Evolutionary conservation across 768 basidiomycete genomes (phyloP).

Genomic region (Termitomyces bulborhizus): DNA sequence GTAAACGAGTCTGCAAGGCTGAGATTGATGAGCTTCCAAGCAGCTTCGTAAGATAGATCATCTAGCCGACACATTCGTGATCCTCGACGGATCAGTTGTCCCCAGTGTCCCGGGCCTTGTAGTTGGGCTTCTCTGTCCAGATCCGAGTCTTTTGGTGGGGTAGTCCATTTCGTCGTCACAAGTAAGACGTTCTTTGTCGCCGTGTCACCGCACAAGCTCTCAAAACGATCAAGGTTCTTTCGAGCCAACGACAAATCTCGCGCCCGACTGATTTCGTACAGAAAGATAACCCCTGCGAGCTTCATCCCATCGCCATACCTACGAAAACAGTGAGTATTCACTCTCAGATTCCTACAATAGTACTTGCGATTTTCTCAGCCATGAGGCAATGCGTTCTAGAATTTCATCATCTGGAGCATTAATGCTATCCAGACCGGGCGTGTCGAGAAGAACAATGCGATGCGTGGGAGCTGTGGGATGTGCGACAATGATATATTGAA

Average conservation of each 20-base stretch:
- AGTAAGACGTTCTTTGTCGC: conserved; percentile 11
- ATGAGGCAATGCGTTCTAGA: conserved; percentile 5
- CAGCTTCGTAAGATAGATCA: conserved; percentile 7
- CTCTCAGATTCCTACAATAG: background rate
- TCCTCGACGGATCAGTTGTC: conserved; percentile 7
- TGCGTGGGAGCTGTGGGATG: conserved; percentile 9
- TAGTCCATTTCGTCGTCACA: conserved; percentile 12
- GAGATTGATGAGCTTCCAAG: conserved; percentile 11
- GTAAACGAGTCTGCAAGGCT: conserved; percentile 9
- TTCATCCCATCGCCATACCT: conserved; percentile 8
- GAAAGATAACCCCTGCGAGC: conserved; percentile 11
- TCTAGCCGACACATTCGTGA: conserved; percentile 12
- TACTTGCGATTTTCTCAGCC: conserved; percentile 9
- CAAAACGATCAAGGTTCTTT: conserved; percentile 10
- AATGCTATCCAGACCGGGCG: conserved; percentile 11
- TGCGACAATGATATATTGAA: conserved; percentile 1
- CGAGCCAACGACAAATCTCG: conserved; percentile 5
- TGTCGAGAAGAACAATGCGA: conserved; percentile 11
- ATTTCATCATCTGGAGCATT: conserved; percentile 7
- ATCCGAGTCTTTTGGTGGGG: conserved; percentile 2
- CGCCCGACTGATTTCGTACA: conserved; percentile 11
- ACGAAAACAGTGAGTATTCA: background rate
- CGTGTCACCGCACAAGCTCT: conserved; percentile 4
- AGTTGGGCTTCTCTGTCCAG: conserved; percentile 5
- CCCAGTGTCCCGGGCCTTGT: conserved; percentile 6